Conservation (phyloP, 2,329 filamentous ascomycete genomes). For the Colletotrichum horii region DNA sequence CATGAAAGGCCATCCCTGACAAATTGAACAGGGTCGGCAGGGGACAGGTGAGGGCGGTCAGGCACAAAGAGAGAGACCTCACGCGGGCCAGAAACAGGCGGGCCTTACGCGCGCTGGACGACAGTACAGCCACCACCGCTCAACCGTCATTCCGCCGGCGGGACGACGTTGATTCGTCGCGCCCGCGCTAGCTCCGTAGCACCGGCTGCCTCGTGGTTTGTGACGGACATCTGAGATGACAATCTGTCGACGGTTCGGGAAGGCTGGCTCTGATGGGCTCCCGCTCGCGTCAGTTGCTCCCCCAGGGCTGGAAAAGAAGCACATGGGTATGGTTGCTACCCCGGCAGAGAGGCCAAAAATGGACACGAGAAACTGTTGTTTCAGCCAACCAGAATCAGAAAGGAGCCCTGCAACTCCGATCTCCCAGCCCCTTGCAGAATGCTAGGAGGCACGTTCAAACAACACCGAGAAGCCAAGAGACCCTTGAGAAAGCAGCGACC, state of each 20-base stretch:
- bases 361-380: constrained; percentile 24
- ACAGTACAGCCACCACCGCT: constrained; percentile 1
- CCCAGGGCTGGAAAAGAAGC: constrained; percentile 1
- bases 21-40: constrained; percentile 1
- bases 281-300: neutral
- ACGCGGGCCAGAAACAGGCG: neutral
- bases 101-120: constrained; percentile 2
- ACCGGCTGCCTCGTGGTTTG: constrained; percentile 4
- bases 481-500: constrained; percentile 4
- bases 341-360: constrained; percentile 19
- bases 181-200: neutral
- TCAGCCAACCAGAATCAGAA: constrained; percentile 22
- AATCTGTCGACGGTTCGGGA: constrained; percentile 1
- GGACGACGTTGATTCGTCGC: neutral
- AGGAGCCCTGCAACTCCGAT: constrained; percentile 18
- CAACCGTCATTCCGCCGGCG: neutral
- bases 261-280: constrained; percentile 10
- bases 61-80: constrained; percentile 5
- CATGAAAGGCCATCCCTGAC: constrained; percentile 3
- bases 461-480: neutral
- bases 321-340: constrained; percentile 11
- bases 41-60: constrained; percentile 5
- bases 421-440: constrained; percentile 19
- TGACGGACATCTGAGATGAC: constrained; percentile 4
- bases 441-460: neutral